A percentile compares a stretch with the other conserved stretches of the same genome.
Evolutionary conservation across 2,329 filamentous ascomycete species (phyloP).

Genomic region (Emergomyces orientalis): DNA sequence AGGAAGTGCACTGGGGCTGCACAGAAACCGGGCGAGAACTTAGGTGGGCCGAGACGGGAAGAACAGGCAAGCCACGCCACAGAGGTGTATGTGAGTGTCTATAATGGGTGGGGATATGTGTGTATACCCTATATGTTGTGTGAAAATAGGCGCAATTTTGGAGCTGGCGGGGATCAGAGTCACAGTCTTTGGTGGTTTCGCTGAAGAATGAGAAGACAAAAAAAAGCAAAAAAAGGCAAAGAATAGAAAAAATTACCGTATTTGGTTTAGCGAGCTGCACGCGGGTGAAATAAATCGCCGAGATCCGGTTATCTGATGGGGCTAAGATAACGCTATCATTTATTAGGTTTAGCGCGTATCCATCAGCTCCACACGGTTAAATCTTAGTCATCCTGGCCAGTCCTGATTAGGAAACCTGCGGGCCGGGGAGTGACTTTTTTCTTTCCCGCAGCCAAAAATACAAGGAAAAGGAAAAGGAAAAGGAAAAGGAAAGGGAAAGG

Average conservation of each 20-base stretch:
- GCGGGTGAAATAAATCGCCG: constrained; percentile 15
- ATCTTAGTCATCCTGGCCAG: neutral
- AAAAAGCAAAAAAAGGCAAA: neutral
- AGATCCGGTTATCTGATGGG: constrained; percentile 38
- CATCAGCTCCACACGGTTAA: neutral
- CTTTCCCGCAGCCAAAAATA: neutral
- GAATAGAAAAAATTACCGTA: neutral
- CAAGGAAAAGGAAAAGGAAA: no score
- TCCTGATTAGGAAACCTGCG: neutral
- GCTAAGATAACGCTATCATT: constrained; percentile 19
- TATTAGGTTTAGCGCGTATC: neutral
- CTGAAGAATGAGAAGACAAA: neutral
- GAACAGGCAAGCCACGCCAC: neutral
- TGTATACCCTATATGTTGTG: neutral
- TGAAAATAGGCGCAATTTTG: constrained; percentile 1
- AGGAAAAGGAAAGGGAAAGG: neutral
- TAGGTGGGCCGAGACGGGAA: neutral
- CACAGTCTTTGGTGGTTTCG: neutral
- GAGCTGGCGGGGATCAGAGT: constrained; percentile 2
- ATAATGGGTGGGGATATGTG: neutral
- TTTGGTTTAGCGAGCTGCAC: neutral
- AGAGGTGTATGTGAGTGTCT: neutral
- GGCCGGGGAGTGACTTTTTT: neutral
- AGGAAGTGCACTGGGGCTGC: neutral
- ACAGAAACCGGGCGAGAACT: neutral